Evolutionary conservation across 2,329 filamentous ascomycete species (phyloP), one percentile per base, ranked within the genome.

Genomic region (Neurospora crassa): DNA sequence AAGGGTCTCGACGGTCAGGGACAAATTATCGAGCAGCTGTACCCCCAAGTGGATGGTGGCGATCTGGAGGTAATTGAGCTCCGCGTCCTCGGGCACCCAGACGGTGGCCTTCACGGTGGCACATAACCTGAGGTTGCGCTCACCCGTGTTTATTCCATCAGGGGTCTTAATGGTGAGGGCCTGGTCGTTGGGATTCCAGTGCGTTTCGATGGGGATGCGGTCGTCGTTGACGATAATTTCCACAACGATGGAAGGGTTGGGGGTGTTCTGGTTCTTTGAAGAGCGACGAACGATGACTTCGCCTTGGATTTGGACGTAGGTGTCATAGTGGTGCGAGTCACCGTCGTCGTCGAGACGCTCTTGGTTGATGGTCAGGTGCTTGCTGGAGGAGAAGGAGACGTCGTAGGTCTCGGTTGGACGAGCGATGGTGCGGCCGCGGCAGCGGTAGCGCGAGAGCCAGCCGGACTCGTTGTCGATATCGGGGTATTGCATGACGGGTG

Each of bases 61-160:
- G 18, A 87, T 73, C 8, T 71, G 68, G 8, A 88, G 75, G 2
- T 59, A 71, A 16, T 80, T 75, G 14, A 88, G 77, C 10, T 78
- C 74, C 3, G 80, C 79, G 18, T 78, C 75, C 4, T 78, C 76
- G 7, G 86, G 86, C 0, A 84, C 80, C 79, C 81, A 85, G 59
- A 86, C 76, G 2, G 84, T 87, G 18, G 80, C 78, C 12, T 81
- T 81, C 71, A 88, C 79, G 72, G 83, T 82, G 24, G 88, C 78
- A 74, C 86, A 88, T 1, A 85, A 84, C 63, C 73, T 70, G 8
- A 76, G 73, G 1, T 74, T 70, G 14, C 73, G 41, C 2, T 74
- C 69, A 16, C 73, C 68, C 75, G 79, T 80, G 1, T 78, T 74
- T 67, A 83, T 70, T 11, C 71, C 75, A 41, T 75, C 75, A 0